Evolutionary conservation across 192 early-diverging fungal species (phyloP).

Genomic region (Lobosporangium transversale): DNA sequence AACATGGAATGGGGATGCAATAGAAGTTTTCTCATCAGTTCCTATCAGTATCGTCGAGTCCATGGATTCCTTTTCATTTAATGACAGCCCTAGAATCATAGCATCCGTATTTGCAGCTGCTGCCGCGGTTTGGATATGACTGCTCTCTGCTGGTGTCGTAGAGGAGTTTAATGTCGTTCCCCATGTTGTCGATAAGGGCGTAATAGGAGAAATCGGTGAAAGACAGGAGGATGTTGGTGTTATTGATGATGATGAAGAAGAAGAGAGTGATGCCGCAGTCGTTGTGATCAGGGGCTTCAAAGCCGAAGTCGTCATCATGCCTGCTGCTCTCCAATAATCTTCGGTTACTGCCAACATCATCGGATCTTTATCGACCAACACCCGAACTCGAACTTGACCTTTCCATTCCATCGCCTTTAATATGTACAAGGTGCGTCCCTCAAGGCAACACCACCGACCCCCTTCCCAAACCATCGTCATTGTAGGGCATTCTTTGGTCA

Average conservation of each 20-base stretch:
- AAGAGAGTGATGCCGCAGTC: background rate
- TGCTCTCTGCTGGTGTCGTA: background rate
- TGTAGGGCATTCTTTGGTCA: conserved; percentile 46
- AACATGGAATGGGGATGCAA: too few species aligned
- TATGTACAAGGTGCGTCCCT: conserved; percentile 50
- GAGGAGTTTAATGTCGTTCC: background rate
- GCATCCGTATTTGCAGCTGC: background rate
- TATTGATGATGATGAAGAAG: too few species aligned
- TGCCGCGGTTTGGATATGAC: conserved; percentile 10
- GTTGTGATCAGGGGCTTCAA: background rate
- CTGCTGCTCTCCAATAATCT: conserved; percentile 45
- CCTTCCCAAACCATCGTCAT: conserved; percentile 53
- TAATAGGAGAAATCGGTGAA: background rate
- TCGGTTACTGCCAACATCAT: conserved; percentile 41
- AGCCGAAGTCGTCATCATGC: conserved; percentile 21
- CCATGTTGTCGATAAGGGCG: background rate
- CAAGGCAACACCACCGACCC: conserved; percentile 49
- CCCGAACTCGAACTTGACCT: conserved; percentile 38
- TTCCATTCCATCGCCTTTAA: conserved; percentile 34
- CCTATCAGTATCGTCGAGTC: too few species aligned
- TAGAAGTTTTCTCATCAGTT: too few species aligned
- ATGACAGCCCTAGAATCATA: conserved; percentile 11
- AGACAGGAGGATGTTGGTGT: background rate
- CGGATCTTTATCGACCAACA: conserved; percentile 44
- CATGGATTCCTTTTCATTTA: conserved; percentile 3